These are phyloP conservation scores for Suillus subalutaceus DNA, from an alignment of 768 basidiomycete genomes.

Conservation along the genomic window DNA sequence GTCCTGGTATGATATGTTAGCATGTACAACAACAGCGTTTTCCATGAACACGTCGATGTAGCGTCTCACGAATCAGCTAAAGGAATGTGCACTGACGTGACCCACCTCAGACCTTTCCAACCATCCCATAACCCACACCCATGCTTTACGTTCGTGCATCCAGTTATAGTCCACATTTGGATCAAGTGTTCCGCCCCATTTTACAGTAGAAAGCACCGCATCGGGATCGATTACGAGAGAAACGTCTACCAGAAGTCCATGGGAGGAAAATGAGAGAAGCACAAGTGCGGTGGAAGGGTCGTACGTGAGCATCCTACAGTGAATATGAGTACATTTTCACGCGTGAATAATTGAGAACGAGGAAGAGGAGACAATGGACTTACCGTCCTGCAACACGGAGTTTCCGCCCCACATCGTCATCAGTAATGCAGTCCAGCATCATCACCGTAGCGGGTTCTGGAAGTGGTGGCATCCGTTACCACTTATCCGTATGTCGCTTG, in stretches of 20 bases:
- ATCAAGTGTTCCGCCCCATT: constrained; percentile 16
- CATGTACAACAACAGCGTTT: neutral
- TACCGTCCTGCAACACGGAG: constrained; percentile 64
- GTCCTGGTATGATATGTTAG: constrained; percentile 31
- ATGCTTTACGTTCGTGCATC: constrained; percentile 54
- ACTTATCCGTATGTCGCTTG: neutral
- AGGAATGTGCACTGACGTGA: constrained; percentile 15
- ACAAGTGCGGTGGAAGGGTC: constrained; percentile 50
- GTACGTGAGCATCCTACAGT: constrained; percentile 57
- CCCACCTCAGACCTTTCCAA: constrained; percentile 53
- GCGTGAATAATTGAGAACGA: constrained; percentile 15
- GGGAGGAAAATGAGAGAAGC: constrained; percentile 50
- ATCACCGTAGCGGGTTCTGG: constrained; percentile 50
- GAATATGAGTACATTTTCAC: constrained; percentile 8
- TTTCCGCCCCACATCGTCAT: constrained; percentile 49
- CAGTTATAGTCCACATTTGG: constrained; percentile 36
- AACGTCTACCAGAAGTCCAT: constrained; percentile 60
- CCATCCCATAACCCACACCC: constrained; percentile 59
- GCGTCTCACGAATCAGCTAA: neutral
- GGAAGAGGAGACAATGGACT: constrained; percentile 25
- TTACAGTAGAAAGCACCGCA: constrained; percentile 17
- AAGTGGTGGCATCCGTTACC: constrained; percentile 48
- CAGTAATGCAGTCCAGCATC: constrained; percentile 43
- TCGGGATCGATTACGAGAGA: constrained; percentile 49
- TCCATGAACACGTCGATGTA: constrained; percentile 3